Conservation (phyloP, 306 rosid species). For the Ochetophila trinervis region DNA sequence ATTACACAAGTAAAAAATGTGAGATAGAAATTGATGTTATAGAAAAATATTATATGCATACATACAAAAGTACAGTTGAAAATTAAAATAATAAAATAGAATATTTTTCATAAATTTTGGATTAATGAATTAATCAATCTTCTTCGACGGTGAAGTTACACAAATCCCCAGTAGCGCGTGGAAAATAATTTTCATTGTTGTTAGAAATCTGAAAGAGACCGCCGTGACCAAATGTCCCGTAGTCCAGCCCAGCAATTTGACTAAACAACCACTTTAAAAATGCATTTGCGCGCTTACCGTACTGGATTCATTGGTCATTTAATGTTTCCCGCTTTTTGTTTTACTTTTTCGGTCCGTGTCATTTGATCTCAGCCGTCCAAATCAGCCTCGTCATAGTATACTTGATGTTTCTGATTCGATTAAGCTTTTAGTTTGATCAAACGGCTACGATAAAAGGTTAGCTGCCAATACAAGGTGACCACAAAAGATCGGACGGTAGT, state of each 20-base stretch:
- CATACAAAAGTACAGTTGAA: too few species aligned
- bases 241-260: constrained; percentile 16
- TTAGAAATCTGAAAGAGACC: constrained; percentile 2
- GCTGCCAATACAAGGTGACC: too few species aligned
- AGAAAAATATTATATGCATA: too few species aligned
- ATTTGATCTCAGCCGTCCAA: neutral
- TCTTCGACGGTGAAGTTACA: neutral
- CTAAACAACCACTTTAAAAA: constrained; percentile 10
- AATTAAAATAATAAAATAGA: too few species aligned
- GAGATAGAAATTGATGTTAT: too few species aligned
- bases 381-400: neutral
- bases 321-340: neutral
- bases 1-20: too few species aligned
- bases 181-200: neutral
- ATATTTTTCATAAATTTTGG: too few species aligned
- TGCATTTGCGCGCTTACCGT: neutral
- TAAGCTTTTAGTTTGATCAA: neutral
- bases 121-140: too few species aligned
- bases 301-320: constrained; percentile 21
- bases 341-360: neutral
- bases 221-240: constrained; percentile 21
- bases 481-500: too few species aligned
- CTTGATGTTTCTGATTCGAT: neutral
- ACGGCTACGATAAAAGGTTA: constrained; percentile 1
- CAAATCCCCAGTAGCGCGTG: constrained; percentile 4